Percentiles rank a stretch among this genome's conserved stretches.
Conservation (phyloP, 352 stramenopile species). For the Phytophthora agathidicida region DNA sequence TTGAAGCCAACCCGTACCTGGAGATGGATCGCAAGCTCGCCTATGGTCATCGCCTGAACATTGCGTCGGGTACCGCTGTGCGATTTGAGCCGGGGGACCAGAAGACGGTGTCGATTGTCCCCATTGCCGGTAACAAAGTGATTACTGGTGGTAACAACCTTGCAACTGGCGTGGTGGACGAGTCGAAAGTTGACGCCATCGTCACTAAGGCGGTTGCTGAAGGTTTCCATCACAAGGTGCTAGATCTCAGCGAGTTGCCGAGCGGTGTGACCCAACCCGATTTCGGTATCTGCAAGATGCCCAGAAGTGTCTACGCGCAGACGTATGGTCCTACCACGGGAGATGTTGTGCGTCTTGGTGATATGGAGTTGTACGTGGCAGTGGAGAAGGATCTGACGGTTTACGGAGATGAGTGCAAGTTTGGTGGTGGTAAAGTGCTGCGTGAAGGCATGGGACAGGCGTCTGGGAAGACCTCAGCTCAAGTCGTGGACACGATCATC, state of each 20-base stretch:
- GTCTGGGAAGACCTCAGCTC: slow-evolving; percentile 40
- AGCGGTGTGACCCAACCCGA: slow-evolving; percentile 26
- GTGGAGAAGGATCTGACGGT: slow-evolving; percentile 92
- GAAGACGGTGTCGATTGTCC: slow-evolving; percentile 95
- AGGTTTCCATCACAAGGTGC: slow-evolving; percentile 67
- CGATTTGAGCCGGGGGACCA: slow-evolving; percentile 96
- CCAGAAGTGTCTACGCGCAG: slow-evolving; percentile 84
- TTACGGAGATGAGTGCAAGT: slow-evolving; percentile 92
- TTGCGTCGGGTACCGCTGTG: slow-evolving; percentile 92
- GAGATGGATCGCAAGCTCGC: slow-evolving; percentile 92
- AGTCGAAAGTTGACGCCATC: slow-evolving; percentile 58
- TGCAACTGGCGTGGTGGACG: slow-evolving; percentile 78
- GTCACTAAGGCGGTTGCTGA: slow-evolving; percentile 52
- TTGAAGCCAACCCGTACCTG: slow-evolving; percentile 96
- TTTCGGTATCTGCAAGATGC: slow-evolving; percentile 57
- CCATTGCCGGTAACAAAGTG: slow-evolving; percentile 90
- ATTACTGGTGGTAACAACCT: slow-evolving; percentile 92
- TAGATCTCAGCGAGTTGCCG: slow-evolving; percentile 36
- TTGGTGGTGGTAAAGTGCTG: slow-evolving; percentile 95
- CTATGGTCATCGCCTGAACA: slow-evolving; percentile 95
- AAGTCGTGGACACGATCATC: slow-evolving; percentile 96
- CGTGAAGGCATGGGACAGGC: slow-evolving; percentile 85
- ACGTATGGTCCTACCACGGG: slow-evolving; percentile 94
- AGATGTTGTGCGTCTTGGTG: slow-evolving; percentile 93
- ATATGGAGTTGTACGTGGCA: slow-evolving; percentile 91